Evolutionary conservation across 2,329 filamentous ascomycete species (phyloP).

Genomic region (Diaporthe batatas): DNA sequence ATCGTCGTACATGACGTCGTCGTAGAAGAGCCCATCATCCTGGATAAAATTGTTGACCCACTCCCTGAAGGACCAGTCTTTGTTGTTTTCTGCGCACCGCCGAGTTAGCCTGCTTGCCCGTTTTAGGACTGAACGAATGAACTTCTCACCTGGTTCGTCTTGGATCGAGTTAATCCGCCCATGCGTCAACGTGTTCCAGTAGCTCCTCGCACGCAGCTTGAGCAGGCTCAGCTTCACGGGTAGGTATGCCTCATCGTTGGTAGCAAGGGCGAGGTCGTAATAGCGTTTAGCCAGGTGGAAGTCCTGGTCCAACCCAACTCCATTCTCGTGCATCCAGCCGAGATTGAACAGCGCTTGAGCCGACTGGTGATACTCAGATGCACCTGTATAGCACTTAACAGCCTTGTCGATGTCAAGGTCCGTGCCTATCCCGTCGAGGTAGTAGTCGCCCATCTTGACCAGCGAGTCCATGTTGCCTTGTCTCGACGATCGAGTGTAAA

Average conservation of each 20-base stretch:
- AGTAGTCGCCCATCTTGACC: conserved; percentile 99
- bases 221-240: conserved; percentile 90
- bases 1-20: conserved; percentile 68
- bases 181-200: conserved; percentile 93
- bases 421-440: conserved; percentile 84
- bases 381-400: conserved; percentile 90
- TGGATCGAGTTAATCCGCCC: conserved; percentile 94
- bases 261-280: conserved; percentile 92
- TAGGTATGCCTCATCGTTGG: conserved; percentile 93
- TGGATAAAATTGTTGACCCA: conserved; percentile 91
- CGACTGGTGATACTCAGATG: conserved; percentile 90
- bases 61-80: conserved; percentile 83
- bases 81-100: conserved; percentile 68
- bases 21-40: conserved; percentile 74
- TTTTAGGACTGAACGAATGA: background rate
- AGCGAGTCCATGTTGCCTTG: conserved; percentile 94
- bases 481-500: conserved; percentile 94
- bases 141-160: conserved; percentile 82
- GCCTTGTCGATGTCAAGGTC: conserved; percentile 83
- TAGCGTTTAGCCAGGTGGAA: conserved; percentile 97
- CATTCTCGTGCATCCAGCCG: conserved; percentile 99
- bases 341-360: conserved; percentile 97
- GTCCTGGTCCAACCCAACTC: conserved; percentile 91
- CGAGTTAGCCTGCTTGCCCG: conserved; percentile 47
- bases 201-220: conserved; percentile 86